phyloP scores from a whole-genome alignment of 2,329 filamentous ascomycete genomes.

The Fusarium compactum region DNA sequence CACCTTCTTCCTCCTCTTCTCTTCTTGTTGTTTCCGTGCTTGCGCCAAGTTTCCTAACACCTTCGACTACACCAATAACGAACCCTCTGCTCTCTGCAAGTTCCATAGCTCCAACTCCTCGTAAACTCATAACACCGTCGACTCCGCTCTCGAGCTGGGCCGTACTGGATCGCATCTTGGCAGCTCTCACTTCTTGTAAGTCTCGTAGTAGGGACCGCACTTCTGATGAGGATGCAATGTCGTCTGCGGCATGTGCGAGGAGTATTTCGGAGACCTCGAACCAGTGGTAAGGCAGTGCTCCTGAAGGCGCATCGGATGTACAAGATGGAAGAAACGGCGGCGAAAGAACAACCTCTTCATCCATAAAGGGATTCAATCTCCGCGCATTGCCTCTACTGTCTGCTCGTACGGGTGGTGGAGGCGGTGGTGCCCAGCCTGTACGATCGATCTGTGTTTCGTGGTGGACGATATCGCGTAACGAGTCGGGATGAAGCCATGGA shows the following conservation, averaged over 20 bases:
- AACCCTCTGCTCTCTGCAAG: conserved; percentile 88
- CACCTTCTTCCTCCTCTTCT: conserved; percentile 79
- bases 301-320: conserved; percentile 74
- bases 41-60: conserved; percentile 83
- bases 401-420: conserved; percentile 70
- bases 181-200: conserved; percentile 86
- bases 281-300: conserved; percentile 93
- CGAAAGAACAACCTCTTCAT: conserved; percentile 59
- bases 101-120: conserved; percentile 92
- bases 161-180: conserved; percentile 85
- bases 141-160: conserved; percentile 77
- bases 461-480: conserved; percentile 81
- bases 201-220: conserved; percentile 83
- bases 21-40: conserved; percentile 81
- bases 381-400: conserved; percentile 60
- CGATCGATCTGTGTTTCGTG: conserved; percentile 81
- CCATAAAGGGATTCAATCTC: conserved; percentile 46
- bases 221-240: conserved; percentile 78
- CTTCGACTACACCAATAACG: conserved; percentile 87
- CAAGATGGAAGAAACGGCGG: conserved; percentile 85
- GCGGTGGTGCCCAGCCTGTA: conserved; percentile 81
- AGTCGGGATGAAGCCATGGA: conserved; percentile 84
- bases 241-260: conserved; percentile 85
- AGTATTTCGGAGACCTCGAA: conserved; percentile 90
- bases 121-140: conserved; percentile 75